Evolutionary conservation across 805 yeast genomes (phyloP).

Genomic region (Ascoidea rubescens): DNA sequence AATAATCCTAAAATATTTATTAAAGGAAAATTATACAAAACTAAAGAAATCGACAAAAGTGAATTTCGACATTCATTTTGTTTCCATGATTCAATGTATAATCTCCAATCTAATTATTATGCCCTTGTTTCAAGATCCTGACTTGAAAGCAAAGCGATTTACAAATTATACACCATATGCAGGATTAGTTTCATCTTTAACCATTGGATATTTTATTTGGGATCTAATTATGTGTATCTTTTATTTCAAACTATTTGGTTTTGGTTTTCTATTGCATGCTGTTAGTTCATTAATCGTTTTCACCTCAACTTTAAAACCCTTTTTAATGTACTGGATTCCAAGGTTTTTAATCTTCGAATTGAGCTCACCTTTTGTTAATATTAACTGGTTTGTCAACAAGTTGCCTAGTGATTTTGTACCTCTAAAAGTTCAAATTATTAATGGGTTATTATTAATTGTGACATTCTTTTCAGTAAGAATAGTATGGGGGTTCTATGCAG

Average conservation of each 20-base stretch:
- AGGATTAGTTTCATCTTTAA: conserved; percentile 57
- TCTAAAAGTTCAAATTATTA: conserved; percentile 35
- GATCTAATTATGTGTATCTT: conserved; percentile 59
- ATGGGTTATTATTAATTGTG: conserved; percentile 56
- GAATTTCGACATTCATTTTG: conserved; percentile 85
- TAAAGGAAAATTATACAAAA: conserved; percentile 41
- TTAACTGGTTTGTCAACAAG: conserved; percentile 81
- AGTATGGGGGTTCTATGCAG: conserved; percentile 77
- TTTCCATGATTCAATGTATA: conserved; percentile 73
- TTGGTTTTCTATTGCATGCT: conserved; percentile 76
- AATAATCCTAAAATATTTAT: conserved; percentile 27
- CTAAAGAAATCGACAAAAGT: conserved; percentile 32
- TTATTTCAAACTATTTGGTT: conserved; percentile 58
- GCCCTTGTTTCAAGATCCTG: conserved; percentile 52
- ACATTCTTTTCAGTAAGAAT: conserved; percentile 72
- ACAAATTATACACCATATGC: conserved; percentile 65
- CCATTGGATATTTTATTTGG: conserved; percentile 87
- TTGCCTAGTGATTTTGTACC: conserved; percentile 58
- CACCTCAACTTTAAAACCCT: conserved; percentile 48
- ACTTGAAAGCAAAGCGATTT: conserved; percentile 34
- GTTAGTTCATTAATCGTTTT: conserved; percentile 70
- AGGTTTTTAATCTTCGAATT: conserved; percentile 75
- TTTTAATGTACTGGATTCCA: conserved; percentile 70
- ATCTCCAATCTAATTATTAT: conserved; percentile 43
- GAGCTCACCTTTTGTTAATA: conserved; percentile 88